Evolutionary conservation across 495 filamentous ascomycete species (phyloP), one percentile per base, ranked within the genome.

Genomic region (Aspergillus funiculosus): DNA sequence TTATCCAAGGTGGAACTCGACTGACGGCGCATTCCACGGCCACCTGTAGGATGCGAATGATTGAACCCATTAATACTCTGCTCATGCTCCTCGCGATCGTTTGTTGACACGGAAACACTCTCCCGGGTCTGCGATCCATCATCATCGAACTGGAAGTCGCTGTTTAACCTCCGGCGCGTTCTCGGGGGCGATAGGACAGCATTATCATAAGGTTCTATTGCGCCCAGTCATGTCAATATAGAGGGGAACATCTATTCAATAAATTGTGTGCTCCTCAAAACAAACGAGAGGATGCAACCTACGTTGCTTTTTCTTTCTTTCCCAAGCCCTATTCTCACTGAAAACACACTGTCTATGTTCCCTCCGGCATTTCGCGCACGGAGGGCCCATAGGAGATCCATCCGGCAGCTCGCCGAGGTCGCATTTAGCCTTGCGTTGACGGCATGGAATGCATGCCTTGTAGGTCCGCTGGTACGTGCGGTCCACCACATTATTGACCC

Each of bases 301-400:
- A 71, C 67, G 60, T 52, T 60, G 56, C 40, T 54, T 54, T 48
- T 63, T 69, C 40, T 54, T 55, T 37, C 69, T 67, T 32, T 68
- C 68, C 69, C 69, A 73, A 1, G 69, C 67, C 29, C 66, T 72
- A 69, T 76, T 94, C 87, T 64, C 87, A 66, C 82, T 95, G 66
- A 98, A 97, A 58, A 81, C 88, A 71, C 92, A 98, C 50, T 91
- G 81, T 62, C 90, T 89, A 68, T 82, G 72, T 61, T 98, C 92
- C 41, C 92, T 79, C 15, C 88, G 81, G 67, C 92, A 98, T 56
- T 92, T 79, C 38, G 88, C 86, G 60, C 92, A 98, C 2, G 92
- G 92, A 41, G 92, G 92, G 43, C 90, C 87, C 62, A 88, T 79
- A n/a, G 90, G 88, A 35, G 64, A 46, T 0, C 68, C 68, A 51